phyloP scores from a whole-genome alignment of 2,329 filamentous ascomycete species.

The Stachybotrys chlorohalonatus region DNA sequence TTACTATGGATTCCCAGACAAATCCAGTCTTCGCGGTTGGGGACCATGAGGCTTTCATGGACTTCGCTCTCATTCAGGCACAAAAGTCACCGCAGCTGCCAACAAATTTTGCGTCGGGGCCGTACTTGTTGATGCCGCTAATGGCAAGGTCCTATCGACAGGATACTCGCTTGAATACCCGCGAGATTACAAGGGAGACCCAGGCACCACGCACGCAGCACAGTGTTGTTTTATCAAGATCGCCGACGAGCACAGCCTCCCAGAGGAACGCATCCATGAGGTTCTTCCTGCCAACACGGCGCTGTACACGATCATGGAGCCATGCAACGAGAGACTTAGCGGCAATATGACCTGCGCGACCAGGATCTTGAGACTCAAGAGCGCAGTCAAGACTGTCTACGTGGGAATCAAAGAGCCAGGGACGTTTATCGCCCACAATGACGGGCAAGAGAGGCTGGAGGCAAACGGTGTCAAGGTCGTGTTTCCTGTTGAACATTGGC shows the following conservation, averaged over 20 bases:
- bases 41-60: constrained; percentile 28
- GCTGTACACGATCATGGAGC: constrained; percentile 37
- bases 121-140: constrained; percentile 27
- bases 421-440: constrained; percentile 24
- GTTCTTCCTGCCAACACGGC: constrained; percentile 28
- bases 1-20: too few relatives aligned
- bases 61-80: constrained; percentile 24
- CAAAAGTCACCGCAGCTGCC: constrained; percentile 21
- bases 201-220: constrained; percentile 30
- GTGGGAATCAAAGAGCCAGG: constrained; percentile 28
- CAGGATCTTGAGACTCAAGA: constrained; percentile 22
- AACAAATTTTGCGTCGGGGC: constrained; percentile 34
- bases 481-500: constrained; percentile 31
- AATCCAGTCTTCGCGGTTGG: constrained; percentile 13
- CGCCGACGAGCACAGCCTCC: constrained; percentile 22
- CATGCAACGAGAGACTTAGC: constrained; percentile 31
- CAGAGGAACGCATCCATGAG: constrained; percentile 23
- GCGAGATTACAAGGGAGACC: constrained; percentile 23
- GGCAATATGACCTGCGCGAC: constrained; percentile 26
- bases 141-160: constrained; percentile 26
- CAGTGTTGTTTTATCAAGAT: constrained; percentile 36
- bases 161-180: constrained; percentile 32
- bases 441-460: constrained; percentile 15
- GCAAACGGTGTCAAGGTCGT: constrained; percentile 14
- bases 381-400: constrained; percentile 25